Evolutionary conservation across 2,329 filamentous ascomycete genomes (phyloP), one percentile per base, ranked within the genome.

Genomic region (Chaetomium sp.): DNA sequence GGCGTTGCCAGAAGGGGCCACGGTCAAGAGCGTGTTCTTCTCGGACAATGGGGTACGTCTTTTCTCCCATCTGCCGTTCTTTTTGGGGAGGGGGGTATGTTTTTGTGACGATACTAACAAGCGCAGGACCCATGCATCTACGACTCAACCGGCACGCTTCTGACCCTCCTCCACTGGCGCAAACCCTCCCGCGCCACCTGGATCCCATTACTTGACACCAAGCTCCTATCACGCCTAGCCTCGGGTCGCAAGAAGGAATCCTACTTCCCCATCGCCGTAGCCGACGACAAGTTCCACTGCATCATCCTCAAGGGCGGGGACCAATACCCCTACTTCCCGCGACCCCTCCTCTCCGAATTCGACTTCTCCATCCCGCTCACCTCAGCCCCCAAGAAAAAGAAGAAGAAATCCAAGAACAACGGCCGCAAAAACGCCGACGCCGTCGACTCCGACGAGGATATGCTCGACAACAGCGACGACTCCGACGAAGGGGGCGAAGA

Each of bases 241-340:
- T 85, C 84, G 2, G 94, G 94, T 33, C 85, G 86, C 56, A 96
- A 96, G 71, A 81, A 87, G 61, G 94, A 99, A 72, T 82, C 79
- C 0, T 99, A 99, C 75, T 99, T 91, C 81, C 94, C 94, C 1
- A 89, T 99, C 36, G 94, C 94, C 0, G 91, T 97, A 1, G 90
- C 92, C 2, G 85, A 91, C 65, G 81, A 88, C 66, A 92, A 88
- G 67, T 99, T 99, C 72, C 92, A 97, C 77, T 99, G 95, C 74
- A 96, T 99, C 72, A 97, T 99, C 65, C 85, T 99, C 67, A 99
- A 99, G 74, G 94, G 94, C 60, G 88, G 88, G 38, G 94, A 99
- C 68, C 82, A 87, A 67, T 89, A 96, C 67, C 91, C 92, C 0
- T 96, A 94, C 74, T 97, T 92, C 73, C 94, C 90, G 9, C 85